phyloP scores from a whole-genome alignment of 176 grass and related monocot species.

The Lolium rigidum region DNA sequence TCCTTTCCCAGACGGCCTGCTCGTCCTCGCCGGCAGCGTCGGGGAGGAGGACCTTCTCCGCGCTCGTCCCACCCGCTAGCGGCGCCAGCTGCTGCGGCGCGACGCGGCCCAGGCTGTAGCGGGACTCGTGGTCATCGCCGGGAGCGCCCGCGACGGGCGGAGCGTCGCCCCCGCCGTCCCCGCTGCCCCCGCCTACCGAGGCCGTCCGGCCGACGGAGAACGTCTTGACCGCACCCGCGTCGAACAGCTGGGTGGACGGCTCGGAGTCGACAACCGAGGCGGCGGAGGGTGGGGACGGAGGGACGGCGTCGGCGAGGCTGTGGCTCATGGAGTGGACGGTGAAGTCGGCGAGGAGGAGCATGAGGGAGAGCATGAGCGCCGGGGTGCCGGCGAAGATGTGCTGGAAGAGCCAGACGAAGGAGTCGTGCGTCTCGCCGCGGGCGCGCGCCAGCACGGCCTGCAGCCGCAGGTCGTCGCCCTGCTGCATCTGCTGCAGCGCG shows the following conservation, averaged over 20 bases:
- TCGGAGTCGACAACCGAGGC: constrained; percentile 38
- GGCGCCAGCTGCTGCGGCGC: constrained; percentile 28
- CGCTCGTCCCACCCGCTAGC: not conserved
- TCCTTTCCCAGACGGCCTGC: constrained; percentile 57
- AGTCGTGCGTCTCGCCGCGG: constrained; percentile 81
- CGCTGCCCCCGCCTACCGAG: constrained; percentile 63
- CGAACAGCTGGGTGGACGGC: constrained; percentile 32
- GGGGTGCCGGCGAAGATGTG: constrained; percentile 91
- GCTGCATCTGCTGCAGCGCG: constrained; percentile 68
- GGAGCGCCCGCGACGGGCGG: constrained; percentile 61
- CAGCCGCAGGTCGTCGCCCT: constrained; percentile 58
- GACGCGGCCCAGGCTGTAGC: constrained; percentile 18
- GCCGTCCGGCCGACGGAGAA: constrained; percentile 61
- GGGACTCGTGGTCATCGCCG: constrained; percentile 58
- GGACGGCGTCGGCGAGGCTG: constrained; percentile 44
- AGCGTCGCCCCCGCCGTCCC: constrained; percentile 61
- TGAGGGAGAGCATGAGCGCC: constrained; percentile 82
- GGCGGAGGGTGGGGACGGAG: not conserved
- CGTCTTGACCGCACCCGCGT: constrained; percentile 48
- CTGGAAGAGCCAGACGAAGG: constrained; percentile 99
- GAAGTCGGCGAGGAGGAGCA: constrained; percentile 98
- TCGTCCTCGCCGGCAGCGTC: constrained; percentile 41
- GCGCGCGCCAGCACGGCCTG: constrained; percentile 66
- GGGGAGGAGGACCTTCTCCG: not conserved
- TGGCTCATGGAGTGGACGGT: constrained; percentile 85